Base-by-base conservation (phyloP, 768 basidiomycete species). In the Russula foetens region DNA sequence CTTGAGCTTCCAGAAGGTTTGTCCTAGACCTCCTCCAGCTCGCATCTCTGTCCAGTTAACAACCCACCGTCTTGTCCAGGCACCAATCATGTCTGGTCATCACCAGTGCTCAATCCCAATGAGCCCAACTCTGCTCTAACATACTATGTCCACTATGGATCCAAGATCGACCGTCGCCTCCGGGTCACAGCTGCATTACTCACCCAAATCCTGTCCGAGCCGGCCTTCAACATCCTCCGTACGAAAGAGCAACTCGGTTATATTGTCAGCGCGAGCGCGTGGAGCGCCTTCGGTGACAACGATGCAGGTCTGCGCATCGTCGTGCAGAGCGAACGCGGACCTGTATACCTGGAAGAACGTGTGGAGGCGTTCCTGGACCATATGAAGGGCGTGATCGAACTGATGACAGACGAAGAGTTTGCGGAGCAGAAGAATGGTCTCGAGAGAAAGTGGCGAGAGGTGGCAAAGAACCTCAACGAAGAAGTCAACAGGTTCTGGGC, bases 191-290 rank as follows among this genome's bases (percentile, higher is more conserved):
- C 86, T 24, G 74, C 84, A 2, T 79, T 99, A 15, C 83, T 98
- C 24, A 79, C 80, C 0, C 92, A 95, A 66, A 88, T 98, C 58
- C 78, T 95, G 39, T 77, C 81, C n/a, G 97, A 99, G 67, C 96
- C 95, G 1, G 82, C 89, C 11, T 99, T 98, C 74, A 86, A 96
- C 69, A 76, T 85, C 24, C 81, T 99, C 31, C 86, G 97, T 29
- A 98, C 95, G 4, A 86, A 92, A 70, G 92, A 98, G 69, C 97
- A 99, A 72, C 79, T 99, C 1, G 97, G 97, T 6, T 99, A 99
- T 71, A 79, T 97, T 45, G 95, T 97, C 38, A 81, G 78, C 9
- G 85, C 82, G 64, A 76, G 77, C 1, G 69, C 74, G 31, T 84
- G 81, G 81, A 70, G 76, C 11, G 71, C 88, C 45, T 69, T 79